These are phyloP conservation scores for Usnea hakonensis DNA, from an alignment of 495 filamentous ascomycete genomes.

Conservation along the genomic window DNA sequence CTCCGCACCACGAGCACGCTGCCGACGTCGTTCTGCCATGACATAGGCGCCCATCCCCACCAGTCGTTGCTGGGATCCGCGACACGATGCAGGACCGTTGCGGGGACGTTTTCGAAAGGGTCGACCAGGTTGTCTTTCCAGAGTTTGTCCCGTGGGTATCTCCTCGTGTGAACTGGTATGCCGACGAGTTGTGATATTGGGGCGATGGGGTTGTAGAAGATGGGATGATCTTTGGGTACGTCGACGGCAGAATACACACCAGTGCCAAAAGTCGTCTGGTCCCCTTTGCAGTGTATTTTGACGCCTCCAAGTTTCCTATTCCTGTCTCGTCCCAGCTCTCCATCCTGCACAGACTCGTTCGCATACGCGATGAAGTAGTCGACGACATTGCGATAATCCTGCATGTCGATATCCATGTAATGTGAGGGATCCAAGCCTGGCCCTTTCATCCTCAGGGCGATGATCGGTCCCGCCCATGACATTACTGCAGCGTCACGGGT, in stretches of 20 bases:
- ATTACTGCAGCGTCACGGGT: constrained; percentile 3
- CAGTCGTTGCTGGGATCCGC: not conserved
- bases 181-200: not conserved
- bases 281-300: constrained; percentile 30
- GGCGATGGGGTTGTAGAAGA: not conserved
- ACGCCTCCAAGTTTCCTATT: not conserved
- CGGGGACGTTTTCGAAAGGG: constrained; percentile 4
- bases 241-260: constrained; percentile 28
- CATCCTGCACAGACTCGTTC: not conserved
- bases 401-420: constrained; percentile 27
- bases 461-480: constrained; percentile 18
- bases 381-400: constrained; percentile 29
- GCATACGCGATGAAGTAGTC: constrained; percentile 27
- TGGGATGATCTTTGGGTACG: constrained; percentile 10
- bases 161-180: not conserved
- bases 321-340: not conserved
- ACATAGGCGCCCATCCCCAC: constrained; percentile 21
- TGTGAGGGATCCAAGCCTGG: not conserved
- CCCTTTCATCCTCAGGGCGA: constrained; percentile 16
- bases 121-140: not conserved
- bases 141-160: not conserved
- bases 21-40: constrained; percentile 13
- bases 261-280: constrained; percentile 20
- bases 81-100: constrained; percentile 17
- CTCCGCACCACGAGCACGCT: constrained; percentile 19